Conservation (phyloP, 208 protist genomes). For the Leishmania lainsoni region DNA sequence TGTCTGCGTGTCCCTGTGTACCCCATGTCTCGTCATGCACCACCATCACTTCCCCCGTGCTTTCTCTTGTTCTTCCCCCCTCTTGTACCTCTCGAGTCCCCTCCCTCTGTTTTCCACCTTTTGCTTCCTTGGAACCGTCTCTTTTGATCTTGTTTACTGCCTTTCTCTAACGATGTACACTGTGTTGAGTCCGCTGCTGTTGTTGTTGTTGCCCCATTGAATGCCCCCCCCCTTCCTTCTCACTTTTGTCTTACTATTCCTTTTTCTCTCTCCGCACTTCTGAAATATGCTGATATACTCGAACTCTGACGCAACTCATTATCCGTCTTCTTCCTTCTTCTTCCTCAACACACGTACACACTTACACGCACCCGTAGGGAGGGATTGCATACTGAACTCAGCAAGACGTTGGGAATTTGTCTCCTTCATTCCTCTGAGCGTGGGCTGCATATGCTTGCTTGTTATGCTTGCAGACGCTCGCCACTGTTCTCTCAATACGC, state of each 20-base stretch:
- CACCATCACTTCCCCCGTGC: background rate
- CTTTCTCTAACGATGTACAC: constrained; percentile 1
- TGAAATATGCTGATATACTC: background rate
- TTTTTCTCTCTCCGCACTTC: background rate
- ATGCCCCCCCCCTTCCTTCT: background rate
- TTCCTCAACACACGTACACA: no score
- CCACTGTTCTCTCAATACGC: background rate
- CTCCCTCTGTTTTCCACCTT: constrained; percentile 1
- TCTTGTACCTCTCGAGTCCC: constrained; percentile 14
- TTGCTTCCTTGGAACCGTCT: background rate
- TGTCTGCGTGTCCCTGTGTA: background rate
- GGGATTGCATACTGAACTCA: background rate
- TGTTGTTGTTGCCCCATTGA: background rate
- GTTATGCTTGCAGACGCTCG: background rate
- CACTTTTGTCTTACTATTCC: background rate
- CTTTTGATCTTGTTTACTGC: background rate
- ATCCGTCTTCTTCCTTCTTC: background rate
- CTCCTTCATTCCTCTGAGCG: background rate
- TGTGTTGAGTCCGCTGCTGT: background rate
- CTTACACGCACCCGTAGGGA: background rate
- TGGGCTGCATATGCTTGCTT: background rate
- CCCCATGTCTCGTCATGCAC: background rate
- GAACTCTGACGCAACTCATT: no score
- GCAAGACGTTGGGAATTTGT: background rate
- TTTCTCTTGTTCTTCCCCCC: background rate